Conservation (phyloP, 2,329 filamentous ascomycete genomes). For the Claviceps africana region DNA sequence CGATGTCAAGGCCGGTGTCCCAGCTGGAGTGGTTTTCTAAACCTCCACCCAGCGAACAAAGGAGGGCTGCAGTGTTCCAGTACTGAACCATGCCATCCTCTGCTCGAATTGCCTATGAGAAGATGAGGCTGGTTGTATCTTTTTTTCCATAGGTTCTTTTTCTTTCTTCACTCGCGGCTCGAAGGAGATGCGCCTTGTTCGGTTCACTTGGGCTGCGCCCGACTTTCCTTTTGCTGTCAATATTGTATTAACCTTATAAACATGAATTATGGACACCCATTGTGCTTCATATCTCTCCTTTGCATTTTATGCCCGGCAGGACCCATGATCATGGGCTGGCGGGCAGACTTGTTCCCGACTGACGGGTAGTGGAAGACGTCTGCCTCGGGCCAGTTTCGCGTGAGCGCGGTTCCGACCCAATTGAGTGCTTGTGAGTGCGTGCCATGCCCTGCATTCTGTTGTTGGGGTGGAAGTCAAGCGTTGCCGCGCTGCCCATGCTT, state of each 20-base stretch:
- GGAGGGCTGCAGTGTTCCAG: background rate
- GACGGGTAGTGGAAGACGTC: too few species aligned
- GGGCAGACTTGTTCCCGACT: too few species aligned
- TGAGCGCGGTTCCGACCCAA: too few species aligned
- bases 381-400: too few species aligned
- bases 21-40: slow-evolving; percentile 5
- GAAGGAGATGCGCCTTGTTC: background rate
- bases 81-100: background rate
- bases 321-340: too few species aligned
- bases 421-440: too few species aligned
- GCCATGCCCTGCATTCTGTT: too few species aligned
- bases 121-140: background rate
- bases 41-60: background rate
- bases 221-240: background rate
- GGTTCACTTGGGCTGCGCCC: background rate
- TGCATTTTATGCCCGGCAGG: background rate
- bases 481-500: too few species aligned
- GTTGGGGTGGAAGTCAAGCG: too few species aligned
- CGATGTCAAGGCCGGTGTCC: background rate
- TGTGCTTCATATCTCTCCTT: background rate
- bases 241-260: background rate
- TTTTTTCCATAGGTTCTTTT: background rate
- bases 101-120: background rate
- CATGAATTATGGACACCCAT: background rate
- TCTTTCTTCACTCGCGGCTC: background rate